Percentiles rank a stretch among this genome's conserved stretches.
These are phyloP conservation scores for Gossypium mustelinum DNA, from an alignment of 345 rosid genomes.

Conservation along the genomic window DNA sequence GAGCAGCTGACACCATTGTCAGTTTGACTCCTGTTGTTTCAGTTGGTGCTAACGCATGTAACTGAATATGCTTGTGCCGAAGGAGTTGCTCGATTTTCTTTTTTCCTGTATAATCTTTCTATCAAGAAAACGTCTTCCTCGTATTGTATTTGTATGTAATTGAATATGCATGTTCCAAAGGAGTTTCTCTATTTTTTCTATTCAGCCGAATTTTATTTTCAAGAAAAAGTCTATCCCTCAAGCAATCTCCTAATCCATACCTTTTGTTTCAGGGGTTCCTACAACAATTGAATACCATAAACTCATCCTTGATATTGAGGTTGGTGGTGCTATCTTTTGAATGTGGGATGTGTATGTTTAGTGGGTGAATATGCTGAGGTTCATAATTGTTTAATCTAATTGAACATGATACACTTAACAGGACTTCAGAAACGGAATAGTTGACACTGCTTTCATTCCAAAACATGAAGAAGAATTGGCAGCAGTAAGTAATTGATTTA, in stretches of 20 bases:
- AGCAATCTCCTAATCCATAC: background rate
- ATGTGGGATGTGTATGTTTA: background rate
- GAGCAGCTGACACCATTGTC: background rate
- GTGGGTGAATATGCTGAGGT: conserved; percentile 1
- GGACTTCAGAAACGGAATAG: conserved; percentile 94
- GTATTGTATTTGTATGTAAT: background rate
- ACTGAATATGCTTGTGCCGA: background rate
- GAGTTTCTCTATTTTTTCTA: background rate
- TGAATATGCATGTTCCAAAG: background rate
- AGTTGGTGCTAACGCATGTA: background rate
- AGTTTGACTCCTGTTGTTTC: background rate
- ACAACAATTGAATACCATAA: conserved; percentile 94
- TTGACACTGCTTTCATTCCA: conserved; percentile 92
- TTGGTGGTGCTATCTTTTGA: conserved; percentile 26
- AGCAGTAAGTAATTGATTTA: conserved; percentile 47
- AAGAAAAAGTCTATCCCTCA: background rate
- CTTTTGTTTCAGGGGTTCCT: conserved; percentile 66
- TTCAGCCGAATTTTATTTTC: background rate
- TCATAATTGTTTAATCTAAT: conserved; percentile 3
- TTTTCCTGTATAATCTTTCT: background rate
- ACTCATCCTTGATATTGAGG: conserved; percentile 94
- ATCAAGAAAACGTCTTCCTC: background rate
- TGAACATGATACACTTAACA: conserved; percentile 22
- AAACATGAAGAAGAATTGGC: conserved; percentile 86
- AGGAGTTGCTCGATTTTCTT: background rate